Base-by-base conservation (phyloP, 192 early-diverging fungal species). In the Coemansia sp. region DNA sequence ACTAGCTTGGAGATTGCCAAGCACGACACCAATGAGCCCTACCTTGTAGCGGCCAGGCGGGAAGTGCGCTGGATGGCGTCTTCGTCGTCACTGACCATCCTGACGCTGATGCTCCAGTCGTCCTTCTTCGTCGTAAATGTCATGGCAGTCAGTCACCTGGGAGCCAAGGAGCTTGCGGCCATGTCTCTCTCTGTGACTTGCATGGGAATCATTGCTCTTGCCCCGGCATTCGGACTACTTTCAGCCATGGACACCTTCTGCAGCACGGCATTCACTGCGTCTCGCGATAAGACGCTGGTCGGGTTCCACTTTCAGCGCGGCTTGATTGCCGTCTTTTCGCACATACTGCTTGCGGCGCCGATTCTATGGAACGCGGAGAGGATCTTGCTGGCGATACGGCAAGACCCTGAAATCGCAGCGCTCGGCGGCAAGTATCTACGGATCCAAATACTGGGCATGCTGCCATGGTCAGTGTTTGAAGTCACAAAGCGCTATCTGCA, bases 401-500 rank as follows among this genome's bases (percentile, higher is more conserved):
- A 99, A 84, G 90, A 96, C 51, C 76, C 85, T 0, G 77, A 86
- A 42, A 71, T 97, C 9, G 87, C 96, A 0, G 18, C 75, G 4
- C 79, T 96, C 15, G 86, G 93, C 18, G 92, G 89, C 15, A 34
- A 79, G 34, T 98, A 89, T 74, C 66, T 93, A 20, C 75, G 86
- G 3, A 90, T 86, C 22, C 82, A 91, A 29, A 71, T 96, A 34
- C 74, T 91, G 5, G 93, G 93, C 6, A 86, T 90, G 46, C 88
- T 92, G 29, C 91, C 95, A 2, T 90, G 85, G 78, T 77, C 97
- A 73, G 84, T 88, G n/a, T 92, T 92, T 86, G 95, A 97, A 64
- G 92, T 91, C 72, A 72, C 94, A 40, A 93, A 94, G 72, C 88
- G 93, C 63, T 97, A 87, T 71, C 82, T 97, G 24, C 93, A 97